phyloP scores from a whole-genome alignment of 345 rosid species.

The Dovyalis caffra region DNA sequence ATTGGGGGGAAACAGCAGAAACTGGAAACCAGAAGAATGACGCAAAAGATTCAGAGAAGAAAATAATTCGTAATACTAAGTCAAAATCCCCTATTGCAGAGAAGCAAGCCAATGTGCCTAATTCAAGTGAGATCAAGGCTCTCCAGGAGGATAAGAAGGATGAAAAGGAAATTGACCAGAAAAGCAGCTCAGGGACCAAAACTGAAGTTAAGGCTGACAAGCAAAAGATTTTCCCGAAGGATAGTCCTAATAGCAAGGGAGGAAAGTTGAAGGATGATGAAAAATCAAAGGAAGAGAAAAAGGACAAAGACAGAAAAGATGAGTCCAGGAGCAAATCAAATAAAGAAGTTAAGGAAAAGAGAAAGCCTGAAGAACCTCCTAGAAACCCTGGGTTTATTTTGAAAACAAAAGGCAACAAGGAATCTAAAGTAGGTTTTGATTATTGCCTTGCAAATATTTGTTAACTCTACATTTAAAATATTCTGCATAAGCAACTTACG shows the following conservation, averaged over 20 bases:
- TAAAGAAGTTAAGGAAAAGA: slow-evolving; percentile 65
- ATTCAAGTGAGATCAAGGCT: slow-evolving; percentile 36
- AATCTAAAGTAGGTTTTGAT: slow-evolving; percentile 57
- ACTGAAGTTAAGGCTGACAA: slow-evolving; percentile 39
- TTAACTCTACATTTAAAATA: slow-evolving; percentile 5
- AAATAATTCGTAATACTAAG: slow-evolving; percentile 23
- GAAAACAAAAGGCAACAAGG: slow-evolving; percentile 57
- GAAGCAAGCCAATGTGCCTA: slow-evolving; percentile 37
- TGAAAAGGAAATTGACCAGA: slow-evolving; percentile 38
- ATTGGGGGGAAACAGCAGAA: slow-evolving; percentile 32
- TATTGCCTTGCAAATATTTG: slow-evolving; percentile 2
- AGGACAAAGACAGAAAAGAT: slow-evolving; percentile 46
- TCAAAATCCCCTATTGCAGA: slow-evolving; percentile 36
- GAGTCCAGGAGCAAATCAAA: slow-evolving; percentile 40
- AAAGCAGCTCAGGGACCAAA: slow-evolving; percentile 13
- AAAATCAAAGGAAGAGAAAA: slow-evolving; percentile 45
- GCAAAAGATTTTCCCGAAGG: slow-evolving; percentile 38
- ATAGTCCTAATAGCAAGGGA: slow-evolving; percentile 34
- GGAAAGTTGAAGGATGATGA: slow-evolving; percentile 38
- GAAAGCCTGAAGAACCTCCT: slow-evolving; percentile 70
- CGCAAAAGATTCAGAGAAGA: slow-evolving; percentile 26
- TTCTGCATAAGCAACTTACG: slow-evolving; percentile 9
- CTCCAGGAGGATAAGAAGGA: slow-evolving; percentile 46
- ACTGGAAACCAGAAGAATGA: slow-evolving; percentile 27
- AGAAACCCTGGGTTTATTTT: slow-evolving; percentile 82